Evolutionary conservation across 352 stramenopile genomes (phyloP).

Genomic region (Phytopythium helicoides): DNA sequence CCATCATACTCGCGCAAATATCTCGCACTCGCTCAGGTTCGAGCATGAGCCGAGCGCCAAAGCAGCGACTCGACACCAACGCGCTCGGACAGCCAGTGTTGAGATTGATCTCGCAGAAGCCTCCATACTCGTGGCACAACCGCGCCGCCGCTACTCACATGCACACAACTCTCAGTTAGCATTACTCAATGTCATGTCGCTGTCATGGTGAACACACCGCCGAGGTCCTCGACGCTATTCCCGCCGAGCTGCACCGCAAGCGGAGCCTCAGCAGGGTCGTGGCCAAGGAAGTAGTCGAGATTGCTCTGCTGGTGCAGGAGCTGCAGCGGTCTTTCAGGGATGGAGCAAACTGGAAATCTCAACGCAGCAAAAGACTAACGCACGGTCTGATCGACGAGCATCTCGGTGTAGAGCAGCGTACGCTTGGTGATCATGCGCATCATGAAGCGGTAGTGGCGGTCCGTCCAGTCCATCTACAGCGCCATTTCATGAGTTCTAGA

Average conservation of each 20-base stretch:
- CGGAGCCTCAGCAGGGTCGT: conserved; percentile 80
- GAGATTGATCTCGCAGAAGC: conserved; percentile 95
- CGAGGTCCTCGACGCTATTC: conserved; percentile 82
- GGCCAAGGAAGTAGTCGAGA: conserved; percentile 88
- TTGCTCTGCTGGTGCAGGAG: conserved; percentile 83
- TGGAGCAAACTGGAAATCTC: not conserved
- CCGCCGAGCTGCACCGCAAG: conserved; percentile 95
- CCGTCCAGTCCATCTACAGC: conserved; percentile 97
- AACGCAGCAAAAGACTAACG: conserved; percentile 3
- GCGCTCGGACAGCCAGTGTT: conserved; percentile 95
- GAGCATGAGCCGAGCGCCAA: conserved; percentile 98
- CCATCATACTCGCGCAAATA: conserved; percentile 87
- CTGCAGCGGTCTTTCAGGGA: conserved; percentile 18
- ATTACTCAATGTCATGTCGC: not conserved
- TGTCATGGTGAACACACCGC: conserved; percentile 25
- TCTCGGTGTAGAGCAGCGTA: conserved; percentile 98
- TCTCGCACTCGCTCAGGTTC: conserved; percentile 93
- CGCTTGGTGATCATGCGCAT: conserved; percentile 92
- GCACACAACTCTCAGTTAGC: not conserved
- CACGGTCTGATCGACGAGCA: conserved; percentile 97
- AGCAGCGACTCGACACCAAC: conserved; percentile 84
- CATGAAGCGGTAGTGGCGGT: conserved; percentile 94
- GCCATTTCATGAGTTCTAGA: not conserved
- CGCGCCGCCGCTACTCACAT: conserved; percentile 53
- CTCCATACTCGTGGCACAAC: conserved; percentile 82